A percentile compares a stretch with the other conserved stretches of the same genome.
Conservation (phyloP, 2,329 filamentous ascomycete species). For the Dactylellina sp. region DNA sequence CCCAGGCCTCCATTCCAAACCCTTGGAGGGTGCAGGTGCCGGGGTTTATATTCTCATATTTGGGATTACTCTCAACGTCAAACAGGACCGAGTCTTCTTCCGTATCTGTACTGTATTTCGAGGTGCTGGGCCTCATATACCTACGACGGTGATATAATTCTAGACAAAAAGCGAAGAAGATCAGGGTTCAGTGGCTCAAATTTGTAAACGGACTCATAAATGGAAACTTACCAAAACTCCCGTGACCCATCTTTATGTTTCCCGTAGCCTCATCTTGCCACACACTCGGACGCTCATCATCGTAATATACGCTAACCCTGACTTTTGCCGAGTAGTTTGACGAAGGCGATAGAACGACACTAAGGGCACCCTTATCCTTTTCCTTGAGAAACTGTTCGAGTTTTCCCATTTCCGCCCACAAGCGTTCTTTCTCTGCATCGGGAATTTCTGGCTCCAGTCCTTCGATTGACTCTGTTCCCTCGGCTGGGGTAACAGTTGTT, state of each 20-base stretch:
- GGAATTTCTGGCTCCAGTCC: too few relatives aligned
- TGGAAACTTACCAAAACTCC: conserved; percentile 31
- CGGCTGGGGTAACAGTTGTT: not conserved
- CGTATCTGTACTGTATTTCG: conserved; percentile 30
- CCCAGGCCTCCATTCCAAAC: conserved; percentile 52
- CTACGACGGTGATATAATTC: conserved; percentile 32
- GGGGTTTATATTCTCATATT: conserved; percentile 45
- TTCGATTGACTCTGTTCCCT: not conserved
- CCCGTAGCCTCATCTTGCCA: conserved; percentile 32
- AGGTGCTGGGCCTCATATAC: conserved; percentile 25
- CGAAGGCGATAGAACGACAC: conserved; percentile 18
- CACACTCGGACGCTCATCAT: conserved; percentile 12
- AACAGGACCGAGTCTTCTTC: conserved; percentile 37
- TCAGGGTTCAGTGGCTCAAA: too few relatives aligned
- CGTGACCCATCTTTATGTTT: conserved; percentile 31
- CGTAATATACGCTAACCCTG: conserved; percentile 20
- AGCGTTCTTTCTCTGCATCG: conserved; percentile 16
- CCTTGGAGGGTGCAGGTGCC: conserved; percentile 49
- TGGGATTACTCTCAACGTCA: conserved; percentile 37
- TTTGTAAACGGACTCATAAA: not conserved
- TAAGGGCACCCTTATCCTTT: conserved; percentile 28
- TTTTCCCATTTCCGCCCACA: conserved; percentile 23
- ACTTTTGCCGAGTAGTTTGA: conserved; percentile 27
- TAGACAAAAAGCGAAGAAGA: not conserved
- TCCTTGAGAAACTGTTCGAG: conserved; percentile 15